phyloP scores from a whole-genome alignment of 495 filamentous ascomycete genomes.

The Bombardia bombarda region DNA sequence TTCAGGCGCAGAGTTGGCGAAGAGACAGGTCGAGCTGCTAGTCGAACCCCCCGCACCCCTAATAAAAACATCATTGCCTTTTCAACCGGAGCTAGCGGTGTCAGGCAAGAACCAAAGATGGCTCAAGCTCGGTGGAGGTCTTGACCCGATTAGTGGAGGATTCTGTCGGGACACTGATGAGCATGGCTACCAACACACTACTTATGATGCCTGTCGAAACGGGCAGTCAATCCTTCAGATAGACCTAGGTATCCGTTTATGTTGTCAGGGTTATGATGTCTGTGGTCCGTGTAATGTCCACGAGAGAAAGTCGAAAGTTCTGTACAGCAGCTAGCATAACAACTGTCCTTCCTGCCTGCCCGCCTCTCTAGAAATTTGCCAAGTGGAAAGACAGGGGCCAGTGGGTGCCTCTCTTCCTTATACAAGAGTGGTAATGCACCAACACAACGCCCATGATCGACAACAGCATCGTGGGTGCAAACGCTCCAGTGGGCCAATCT shows the following conservation, averaged over 20 bases:
- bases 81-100: slow-evolving; percentile 17
- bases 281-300: too few species aligned
- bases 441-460: slow-evolving; percentile 25
- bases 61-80: slow-evolving; percentile 15
- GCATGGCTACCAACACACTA: too few species aligned
- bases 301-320: background rate
- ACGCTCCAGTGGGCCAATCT: slow-evolving; percentile 22
- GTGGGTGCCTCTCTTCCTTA: slow-evolving; percentile 9
- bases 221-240: too few species aligned
- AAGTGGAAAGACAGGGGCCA: slow-evolving; percentile 14
- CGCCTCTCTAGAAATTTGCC: slow-evolving; percentile 8
- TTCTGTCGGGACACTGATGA: too few species aligned
- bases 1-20: slow-evolving; percentile 6
- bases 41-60: slow-evolving; percentile 6
- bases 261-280: too few species aligned
- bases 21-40: slow-evolving; percentile 14
- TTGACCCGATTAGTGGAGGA: too few species aligned
- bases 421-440: slow-evolving; percentile 13
- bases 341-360: slow-evolving; percentile 10
- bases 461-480: slow-evolving; percentile 29
- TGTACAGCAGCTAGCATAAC: slow-evolving; percentile 8
- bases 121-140: slow-evolving; percentile 4
- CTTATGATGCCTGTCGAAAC: too few species aligned
- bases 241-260: too few species aligned
- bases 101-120: slow-evolving; percentile 8